Conservation (phyloP, 2,329 filamentous ascomycete species). For the Ophiosphaerella narmari region DNA sequence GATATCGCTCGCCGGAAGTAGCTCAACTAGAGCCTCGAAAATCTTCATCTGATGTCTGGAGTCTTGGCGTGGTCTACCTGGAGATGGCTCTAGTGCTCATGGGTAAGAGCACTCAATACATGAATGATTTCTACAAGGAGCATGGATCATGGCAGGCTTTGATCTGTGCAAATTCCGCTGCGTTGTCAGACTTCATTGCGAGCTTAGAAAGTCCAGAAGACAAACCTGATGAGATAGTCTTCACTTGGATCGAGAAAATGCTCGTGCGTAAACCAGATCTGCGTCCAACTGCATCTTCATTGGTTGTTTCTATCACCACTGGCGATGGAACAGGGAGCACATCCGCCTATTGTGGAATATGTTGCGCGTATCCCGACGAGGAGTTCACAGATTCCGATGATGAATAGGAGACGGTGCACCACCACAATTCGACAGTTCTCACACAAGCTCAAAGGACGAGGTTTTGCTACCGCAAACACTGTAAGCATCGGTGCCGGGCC, state of each 20-base stretch:
- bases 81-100: conserved; percentile 23
- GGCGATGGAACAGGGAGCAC: neutral
- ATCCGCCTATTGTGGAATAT: conserved; percentile 21
- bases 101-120: conserved; percentile 3
- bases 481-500: no score
- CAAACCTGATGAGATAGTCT: conserved; percentile 7
- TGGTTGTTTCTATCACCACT: conserved; percentile 15
- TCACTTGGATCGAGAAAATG: conserved; percentile 17
- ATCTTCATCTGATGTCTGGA: conserved; percentile 21
- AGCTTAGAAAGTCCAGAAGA: conserved; percentile 7
- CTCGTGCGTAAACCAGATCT: conserved; percentile 5
- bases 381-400: neutral
- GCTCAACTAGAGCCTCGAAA: conserved; percentile 12
- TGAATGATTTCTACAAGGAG: conserved; percentile 10
- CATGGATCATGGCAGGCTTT: conserved; percentile 11
- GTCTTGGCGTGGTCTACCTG: conserved; percentile 20
- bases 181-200: conserved; percentile 6
- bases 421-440: no score
- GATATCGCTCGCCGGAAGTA: conserved; percentile 24
- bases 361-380: conserved; percentile 15
- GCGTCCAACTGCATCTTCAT: conserved; percentile 16
- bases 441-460: no score
- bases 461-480: no score
- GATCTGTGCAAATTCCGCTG: conserved; percentile 12
- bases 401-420: neutral